phyloP scores from a whole-genome alignment of 1,139 yeast genomes.

The Saccharomyces hybrid region DNA sequence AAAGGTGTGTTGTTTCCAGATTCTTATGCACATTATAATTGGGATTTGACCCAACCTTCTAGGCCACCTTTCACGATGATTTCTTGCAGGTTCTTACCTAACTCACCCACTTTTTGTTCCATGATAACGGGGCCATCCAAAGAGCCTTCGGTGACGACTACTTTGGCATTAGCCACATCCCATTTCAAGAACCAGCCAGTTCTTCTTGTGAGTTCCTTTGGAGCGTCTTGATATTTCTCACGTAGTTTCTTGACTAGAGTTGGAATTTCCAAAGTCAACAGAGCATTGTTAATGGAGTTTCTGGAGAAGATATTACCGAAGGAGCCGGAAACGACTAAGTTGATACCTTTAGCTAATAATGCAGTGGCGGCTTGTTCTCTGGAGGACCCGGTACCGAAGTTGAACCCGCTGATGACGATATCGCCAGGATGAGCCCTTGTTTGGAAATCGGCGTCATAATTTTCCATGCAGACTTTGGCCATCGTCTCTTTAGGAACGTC shows the following conservation, averaged over 20 bases:
- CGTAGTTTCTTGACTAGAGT: slow-evolving; percentile 70
- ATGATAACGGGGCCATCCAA: slow-evolving; percentile 51
- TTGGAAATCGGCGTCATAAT: slow-evolving; percentile 84
- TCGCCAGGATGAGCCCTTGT: slow-evolving; percentile 78
- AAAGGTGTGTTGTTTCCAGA: background rate
- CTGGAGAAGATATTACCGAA: slow-evolving; percentile 94
- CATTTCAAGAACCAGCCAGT: slow-evolving; percentile 90
- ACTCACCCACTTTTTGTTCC: slow-evolving; percentile 85
- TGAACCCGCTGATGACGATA: slow-evolving; percentile 83
- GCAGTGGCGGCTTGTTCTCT: slow-evolving; percentile 99
- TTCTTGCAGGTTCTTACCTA: slow-evolving; percentile 91
- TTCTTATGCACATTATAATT: slow-evolving; percentile 36
- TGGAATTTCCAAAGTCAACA: slow-evolving; percentile 89
- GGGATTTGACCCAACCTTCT: slow-evolving; percentile 94
- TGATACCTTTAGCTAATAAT: slow-evolving; percentile 86
- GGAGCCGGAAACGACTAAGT: slow-evolving; percentile 90
- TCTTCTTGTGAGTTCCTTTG: slow-evolving; percentile 73
- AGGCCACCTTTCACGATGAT: slow-evolving; percentile 95
- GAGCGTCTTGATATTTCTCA: slow-evolving; percentile 48
- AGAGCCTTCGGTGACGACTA: slow-evolving; percentile 60
- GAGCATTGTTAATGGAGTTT: slow-evolving; percentile 91
- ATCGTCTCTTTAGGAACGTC: slow-evolving; percentile 87
- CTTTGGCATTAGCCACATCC: slow-evolving; percentile 84
- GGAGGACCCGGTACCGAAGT: slow-evolving; percentile 97
- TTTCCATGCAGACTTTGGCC: slow-evolving; percentile 99